Evolutionary conservation across 495 filamentous ascomycete genomes (phyloP).

Genomic region (Talaromyces borbonicus): DNA sequence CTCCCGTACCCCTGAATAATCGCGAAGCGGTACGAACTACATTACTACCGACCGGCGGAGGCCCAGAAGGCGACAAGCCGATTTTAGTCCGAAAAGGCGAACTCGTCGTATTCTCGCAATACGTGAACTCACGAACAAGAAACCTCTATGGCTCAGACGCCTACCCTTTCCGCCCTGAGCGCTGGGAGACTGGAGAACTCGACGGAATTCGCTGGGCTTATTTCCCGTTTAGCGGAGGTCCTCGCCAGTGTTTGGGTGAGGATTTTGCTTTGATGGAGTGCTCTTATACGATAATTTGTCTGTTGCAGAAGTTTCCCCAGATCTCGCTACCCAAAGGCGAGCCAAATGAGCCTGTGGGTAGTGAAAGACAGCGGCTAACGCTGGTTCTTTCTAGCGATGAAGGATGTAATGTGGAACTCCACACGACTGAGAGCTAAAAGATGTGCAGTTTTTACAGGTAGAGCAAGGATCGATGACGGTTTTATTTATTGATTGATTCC

Average conservation of each 20-base stretch:
- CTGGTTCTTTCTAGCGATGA: slow-evolving; percentile 20
- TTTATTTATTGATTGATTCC: no score
- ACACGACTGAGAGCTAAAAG: no score
- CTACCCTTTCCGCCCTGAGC: slow-evolving; percentile 49
- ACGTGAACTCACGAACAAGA: slow-evolving; percentile 23
- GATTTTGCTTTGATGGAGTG: slow-evolving; percentile 32
- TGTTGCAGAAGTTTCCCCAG: slow-evolving; percentile 24
- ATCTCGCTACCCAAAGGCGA: slow-evolving; percentile 17
- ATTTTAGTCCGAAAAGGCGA: slow-evolving; percentile 51
- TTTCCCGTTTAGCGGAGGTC: slow-evolving; percentile 54
- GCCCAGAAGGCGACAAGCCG: slow-evolving; percentile 52
- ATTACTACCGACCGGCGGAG: slow-evolving; percentile 60
- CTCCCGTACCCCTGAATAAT: slow-evolving; percentile 64
- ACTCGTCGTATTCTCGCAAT: slow-evolving; percentile 17
- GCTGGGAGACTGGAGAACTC: slow-evolving; percentile 44
- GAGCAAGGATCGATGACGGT: no score
- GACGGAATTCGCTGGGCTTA: slow-evolving; percentile 44
- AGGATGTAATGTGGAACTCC: slow-evolving; percentile 28
- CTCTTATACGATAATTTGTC: slow-evolving; percentile 25
- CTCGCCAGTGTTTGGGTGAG: slow-evolving; percentile 26
- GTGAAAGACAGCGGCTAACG: slow-evolving; percentile 21
- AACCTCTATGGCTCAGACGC: slow-evolving; percentile 47
- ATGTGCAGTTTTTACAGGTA: no score
- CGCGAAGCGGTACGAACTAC: slow-evolving; percentile 59
- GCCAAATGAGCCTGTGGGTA: slow-evolving; percentile 13